Base-by-base conservation (phyloP, 164 flowering plant species). In the Nelumbo lutea region DNA sequence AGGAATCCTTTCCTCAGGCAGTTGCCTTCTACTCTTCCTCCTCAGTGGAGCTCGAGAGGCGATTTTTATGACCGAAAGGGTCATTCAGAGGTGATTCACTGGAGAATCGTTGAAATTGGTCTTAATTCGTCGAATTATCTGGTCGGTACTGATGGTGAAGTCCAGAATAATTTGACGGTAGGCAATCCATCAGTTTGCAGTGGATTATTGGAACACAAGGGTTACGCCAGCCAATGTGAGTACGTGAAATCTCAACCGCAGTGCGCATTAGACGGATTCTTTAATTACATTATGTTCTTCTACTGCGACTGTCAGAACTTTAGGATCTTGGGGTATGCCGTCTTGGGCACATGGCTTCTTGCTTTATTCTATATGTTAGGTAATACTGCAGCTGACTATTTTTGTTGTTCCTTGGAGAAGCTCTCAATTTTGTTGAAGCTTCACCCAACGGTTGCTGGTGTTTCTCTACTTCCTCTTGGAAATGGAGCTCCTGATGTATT, bases 381-480 rank as follows among this genome's bases (percentile, higher is more conserved):
- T 27, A 27, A 27, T 27, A 27, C 27, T 27, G 27, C 27, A 27
- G 27, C 27, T 27, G 27, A 27, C 27, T 27, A 27, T 27, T 27
- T 27, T 27, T 27, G 27, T 27, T 86, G 94, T 72, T 90, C 93
- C 3, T 69, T 96, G 67, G 96, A 90, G 83, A 88, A 85, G 78
- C 85, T 96, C 7, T 86, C 99, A 0, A 73, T 61, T 45, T 77
- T 93, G 2, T 78, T 96, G 81, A 87, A 80, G 64, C 71, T 96
- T 48, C 86, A 96, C 2, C 95, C 99, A 0, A 88, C 99, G 0
- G 96, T 96, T 56, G 96, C 98, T 5, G 99, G 99, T 14, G 99
- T 96, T 13, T 69, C 95, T 3, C 83, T 96, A 40, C 97, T 27
- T 27, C 27, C 27, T 27, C 27, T 27, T 27, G 27, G 27, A 27